Conservation (phyloP, 805 yeast species). For the Saturnispora gosingensis region DNA sequence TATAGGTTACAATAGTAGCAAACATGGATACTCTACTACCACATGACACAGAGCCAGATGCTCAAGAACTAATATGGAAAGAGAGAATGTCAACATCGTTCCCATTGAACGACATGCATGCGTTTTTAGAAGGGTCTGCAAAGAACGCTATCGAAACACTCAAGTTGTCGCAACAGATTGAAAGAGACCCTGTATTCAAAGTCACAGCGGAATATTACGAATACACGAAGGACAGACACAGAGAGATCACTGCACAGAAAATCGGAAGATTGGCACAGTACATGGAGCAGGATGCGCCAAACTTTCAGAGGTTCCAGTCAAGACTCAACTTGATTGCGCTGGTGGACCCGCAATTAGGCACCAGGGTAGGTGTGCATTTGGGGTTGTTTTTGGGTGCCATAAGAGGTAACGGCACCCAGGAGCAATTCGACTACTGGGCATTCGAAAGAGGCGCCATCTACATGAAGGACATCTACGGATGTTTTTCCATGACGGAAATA, state of each 20-base stretch:
- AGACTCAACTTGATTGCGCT: slow-evolving; percentile 51
- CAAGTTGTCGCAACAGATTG: slow-evolving; percentile 45
- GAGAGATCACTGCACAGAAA: slow-evolving; percentile 51
- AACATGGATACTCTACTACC: slow-evolving; percentile 13
- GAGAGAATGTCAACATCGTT: slow-evolving; percentile 40
- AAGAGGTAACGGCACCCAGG: slow-evolving; percentile 80
- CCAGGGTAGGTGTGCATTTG: slow-evolving; percentile 80
- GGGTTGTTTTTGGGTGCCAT: slow-evolving; percentile 78
- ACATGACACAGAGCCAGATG: slow-evolving; percentile 25
- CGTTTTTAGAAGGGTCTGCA: slow-evolving; percentile 44
- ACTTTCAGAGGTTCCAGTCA: slow-evolving; percentile 41
- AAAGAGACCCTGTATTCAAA: slow-evolving; percentile 57
- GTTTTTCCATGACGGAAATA: slow-evolving; percentile 89
- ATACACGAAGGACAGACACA: slow-evolving; percentile 42
- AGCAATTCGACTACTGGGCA: slow-evolving; percentile 80
- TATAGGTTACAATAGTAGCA: background rate
- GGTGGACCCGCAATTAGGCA: slow-evolving; percentile 71
- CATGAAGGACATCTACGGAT: slow-evolving; percentile 64
- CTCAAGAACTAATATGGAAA: slow-evolving; percentile 29
- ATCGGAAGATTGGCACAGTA: slow-evolving; percentile 54
- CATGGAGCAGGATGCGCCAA: slow-evolving; percentile 37
- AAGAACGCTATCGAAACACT: slow-evolving; percentile 40
- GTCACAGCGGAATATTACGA: slow-evolving; percentile 51
- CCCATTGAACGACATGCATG: slow-evolving; percentile 39
- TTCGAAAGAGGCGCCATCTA: slow-evolving; percentile 52